Conservation (phyloP, 352 stramenopile genomes). For the Phytophthora boehmeriae region DNA sequence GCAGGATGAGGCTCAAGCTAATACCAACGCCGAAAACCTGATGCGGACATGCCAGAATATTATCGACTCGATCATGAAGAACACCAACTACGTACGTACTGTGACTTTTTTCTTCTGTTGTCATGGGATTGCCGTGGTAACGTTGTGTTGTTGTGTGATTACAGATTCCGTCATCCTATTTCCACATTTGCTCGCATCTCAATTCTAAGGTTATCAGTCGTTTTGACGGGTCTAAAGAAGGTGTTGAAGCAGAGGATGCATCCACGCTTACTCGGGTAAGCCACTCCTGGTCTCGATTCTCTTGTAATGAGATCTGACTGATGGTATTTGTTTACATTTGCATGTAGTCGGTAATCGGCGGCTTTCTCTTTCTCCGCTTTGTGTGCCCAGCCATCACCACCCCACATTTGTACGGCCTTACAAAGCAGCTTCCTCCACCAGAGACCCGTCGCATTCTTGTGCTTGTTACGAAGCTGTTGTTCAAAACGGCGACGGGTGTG, state of each 20-base stretch:
- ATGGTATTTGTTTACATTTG: slow-evolving; percentile 6
- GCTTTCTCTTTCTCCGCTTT: slow-evolving; percentile 89
- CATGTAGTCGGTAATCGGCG: slow-evolving; percentile 79
- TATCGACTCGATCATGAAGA: slow-evolving; percentile 79
- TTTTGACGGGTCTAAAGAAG: slow-evolving; percentile 68
- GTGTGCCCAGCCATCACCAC: slow-evolving; percentile 90
- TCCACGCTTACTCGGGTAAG: slow-evolving; percentile 60
- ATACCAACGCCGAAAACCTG: slow-evolving; percentile 74
- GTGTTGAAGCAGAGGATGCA: slow-evolving; percentile 60
- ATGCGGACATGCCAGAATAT: slow-evolving; percentile 87
- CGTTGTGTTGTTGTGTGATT: slow-evolving; percentile 7
- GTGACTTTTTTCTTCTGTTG: neutral
- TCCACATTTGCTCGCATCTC: slow-evolving; percentile 78
- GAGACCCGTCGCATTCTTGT: slow-evolving; percentile 87
- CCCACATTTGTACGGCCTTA: slow-evolving; percentile 83
- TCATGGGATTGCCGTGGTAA: slow-evolving; percentile 4
- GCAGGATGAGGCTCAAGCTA: slow-evolving; percentile 36
- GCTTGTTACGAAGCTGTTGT: slow-evolving; percentile 87
- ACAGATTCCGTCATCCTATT: slow-evolving; percentile 74
- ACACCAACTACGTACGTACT: slow-evolving; percentile 46
- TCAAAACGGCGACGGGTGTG: slow-evolving; percentile 88
- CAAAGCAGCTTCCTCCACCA: slow-evolving; percentile 66
- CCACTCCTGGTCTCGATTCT: slow-evolving; percentile 2
- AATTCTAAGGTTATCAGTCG: slow-evolving; percentile 75
- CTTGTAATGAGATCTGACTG: neutral